These are phyloP conservation scores for Thalassiosira livingstoniorum DNA, from an alignment of 352 stramenopile species.

Conservation along the genomic window DNA sequence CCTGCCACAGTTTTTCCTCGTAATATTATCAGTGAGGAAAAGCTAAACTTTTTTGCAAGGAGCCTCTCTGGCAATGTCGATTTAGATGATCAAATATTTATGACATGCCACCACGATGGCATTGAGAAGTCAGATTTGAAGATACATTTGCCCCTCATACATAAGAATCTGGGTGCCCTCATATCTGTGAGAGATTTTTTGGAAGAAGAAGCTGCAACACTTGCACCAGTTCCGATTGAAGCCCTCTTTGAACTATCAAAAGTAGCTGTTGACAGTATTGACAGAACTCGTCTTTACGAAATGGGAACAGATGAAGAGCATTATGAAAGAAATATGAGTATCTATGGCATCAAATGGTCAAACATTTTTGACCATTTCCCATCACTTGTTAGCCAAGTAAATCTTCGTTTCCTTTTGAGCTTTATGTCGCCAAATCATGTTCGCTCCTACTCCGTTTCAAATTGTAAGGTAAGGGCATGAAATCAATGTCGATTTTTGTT, in stretches of 20 bases:
- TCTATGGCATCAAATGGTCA: constrained; percentile 38
- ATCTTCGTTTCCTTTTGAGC: no score
- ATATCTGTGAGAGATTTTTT: constrained; percentile 40
- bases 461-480: constrained; percentile 22
- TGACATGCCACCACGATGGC: constrained; percentile 37
- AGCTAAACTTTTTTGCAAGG: constrained; percentile 34
- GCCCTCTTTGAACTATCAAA: constrained; percentile 25
- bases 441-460: constrained; percentile 46
- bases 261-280: constrained; percentile 33
- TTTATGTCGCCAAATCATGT: no score
- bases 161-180: constrained; percentile 19
- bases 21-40: constrained; percentile 26
- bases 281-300: constrained; percentile 21
- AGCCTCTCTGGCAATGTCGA: constrained; percentile 12
- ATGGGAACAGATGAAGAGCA: constrained; percentile 27
- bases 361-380: neutral
- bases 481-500: neutral
- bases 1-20: constrained; percentile 32
- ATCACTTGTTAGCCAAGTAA: no score
- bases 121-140: constrained; percentile 46
- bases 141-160: constrained; percentile 21
- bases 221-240: constrained; percentile 43
- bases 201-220: constrained; percentile 31
- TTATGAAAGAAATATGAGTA: constrained; percentile 39
- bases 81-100: constrained; percentile 51